Evolutionary conservation across 805 yeast species (phyloP).

Genomic region (Hanseniaspora lachancei): DNA sequence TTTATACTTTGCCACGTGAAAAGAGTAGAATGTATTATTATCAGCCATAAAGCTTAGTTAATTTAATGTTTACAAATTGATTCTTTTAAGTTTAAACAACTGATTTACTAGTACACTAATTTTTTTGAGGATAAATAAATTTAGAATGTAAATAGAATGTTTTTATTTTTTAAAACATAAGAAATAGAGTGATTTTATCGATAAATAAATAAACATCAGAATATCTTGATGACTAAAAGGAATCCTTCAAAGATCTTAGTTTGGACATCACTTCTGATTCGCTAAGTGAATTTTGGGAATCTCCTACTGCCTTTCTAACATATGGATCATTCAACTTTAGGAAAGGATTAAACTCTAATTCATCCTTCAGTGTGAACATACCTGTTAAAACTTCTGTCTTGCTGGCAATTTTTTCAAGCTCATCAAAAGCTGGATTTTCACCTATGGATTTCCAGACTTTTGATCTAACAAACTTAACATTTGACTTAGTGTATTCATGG

Average conservation of each 20-base stretch:
- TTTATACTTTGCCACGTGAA: not conserved
- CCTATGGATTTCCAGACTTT: conserved; percentile 37
- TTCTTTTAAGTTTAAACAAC: too few species aligned
- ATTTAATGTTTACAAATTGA: too few species aligned
- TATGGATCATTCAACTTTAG: conserved; percentile 60
- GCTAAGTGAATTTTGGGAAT: conserved; percentile 25
- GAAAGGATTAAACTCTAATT: conserved; percentile 74
- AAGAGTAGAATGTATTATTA: too few species aligned
- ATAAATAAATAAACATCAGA: not conserved
- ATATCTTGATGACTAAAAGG: conserved; percentile 22
- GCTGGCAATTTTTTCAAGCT: conserved; percentile 39
- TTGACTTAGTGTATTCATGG: conserved; percentile 83
- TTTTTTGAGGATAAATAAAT: too few species aligned
- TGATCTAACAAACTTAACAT: conserved; percentile 62
- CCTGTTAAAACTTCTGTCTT: conserved; percentile 73
- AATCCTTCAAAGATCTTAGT: conserved; percentile 68
- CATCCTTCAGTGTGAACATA: conserved; percentile 69
- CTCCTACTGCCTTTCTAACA: conserved; percentile 48
- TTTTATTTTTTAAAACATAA: too few species aligned
- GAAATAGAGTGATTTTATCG: too few species aligned
- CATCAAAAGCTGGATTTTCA: conserved; percentile 34
- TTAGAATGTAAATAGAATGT: too few species aligned
- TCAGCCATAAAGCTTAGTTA: too few species aligned
- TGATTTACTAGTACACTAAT: not conserved
- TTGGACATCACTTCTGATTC: conserved; percentile 51